These are phyloP conservation scores for Aaosphaeria arxii DNA, from an alignment of 2,329 filamentous ascomycete species.

Conservation along the genomic window DNA sequence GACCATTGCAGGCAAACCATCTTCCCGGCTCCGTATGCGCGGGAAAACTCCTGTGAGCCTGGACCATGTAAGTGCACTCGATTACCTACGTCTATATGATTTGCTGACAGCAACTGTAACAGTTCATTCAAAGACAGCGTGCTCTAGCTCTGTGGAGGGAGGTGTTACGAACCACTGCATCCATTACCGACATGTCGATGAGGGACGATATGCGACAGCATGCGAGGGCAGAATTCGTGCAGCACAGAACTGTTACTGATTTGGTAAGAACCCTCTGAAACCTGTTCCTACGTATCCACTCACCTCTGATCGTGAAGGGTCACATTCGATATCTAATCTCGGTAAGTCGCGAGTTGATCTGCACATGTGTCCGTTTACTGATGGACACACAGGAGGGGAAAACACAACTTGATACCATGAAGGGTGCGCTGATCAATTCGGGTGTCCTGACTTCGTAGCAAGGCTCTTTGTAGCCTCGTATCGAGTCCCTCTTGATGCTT, in stretches of 20 bases:
- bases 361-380: background rate
- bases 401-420: conserved; percentile 51
- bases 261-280: conserved; percentile 30
- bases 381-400: conserved; percentile 39
- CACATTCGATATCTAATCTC: conserved; percentile 51
- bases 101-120: conserved; percentile 7
- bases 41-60: conserved; percentile 31
- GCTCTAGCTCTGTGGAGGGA: conserved; percentile 48
- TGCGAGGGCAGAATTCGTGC: conserved; percentile 49
- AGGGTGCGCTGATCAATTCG: conserved; percentile 32
- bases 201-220: conserved; percentile 46
- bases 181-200: conserved; percentile 26
- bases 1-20: conserved; percentile 25
- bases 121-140: conserved; percentile 51
- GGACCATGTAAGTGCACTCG: conserved; percentile 23
- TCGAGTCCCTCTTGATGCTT: too few relatives aligned
- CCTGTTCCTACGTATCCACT: background rate
- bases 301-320: conserved; percentile 20
- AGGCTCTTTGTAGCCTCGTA: background rate
- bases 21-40: conserved; percentile 26
- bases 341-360: conserved; percentile 18
- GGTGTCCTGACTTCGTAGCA: conserved; percentile 20
- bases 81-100: background rate
- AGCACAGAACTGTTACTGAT: conserved; percentile 45
- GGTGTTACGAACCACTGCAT: conserved; percentile 41